Evolutionary conservation across 2,329 filamentous ascomycete species (phyloP), one percentile per base, ranked within the genome.

Genomic region (Cyclaneusma minus): DNA sequence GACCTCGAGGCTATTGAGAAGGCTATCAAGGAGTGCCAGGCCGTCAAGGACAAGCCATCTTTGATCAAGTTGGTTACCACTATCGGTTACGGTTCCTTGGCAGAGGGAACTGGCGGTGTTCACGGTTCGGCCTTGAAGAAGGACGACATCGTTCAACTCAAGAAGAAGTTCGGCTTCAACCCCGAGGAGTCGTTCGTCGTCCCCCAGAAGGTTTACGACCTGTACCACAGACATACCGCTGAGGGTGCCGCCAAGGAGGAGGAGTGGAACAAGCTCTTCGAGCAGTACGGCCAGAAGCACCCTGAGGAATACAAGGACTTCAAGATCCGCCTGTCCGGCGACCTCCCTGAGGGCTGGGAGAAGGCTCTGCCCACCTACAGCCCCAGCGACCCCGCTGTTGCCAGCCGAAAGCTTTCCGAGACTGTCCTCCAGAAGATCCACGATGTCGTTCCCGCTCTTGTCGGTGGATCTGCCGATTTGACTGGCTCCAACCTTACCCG

Each of bases 401-500:
- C 89, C 39, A 89, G 87, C 42, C 78, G 89, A 53, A 98, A 95
- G 68, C 77, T 95, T 33, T 95, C 87, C 39, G 87, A 98, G 70
- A 77, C 69, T 34, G 85, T 95, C 32, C 73, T 98, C 39, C 67
- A 77, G 62, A 87, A 85, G 57, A 76, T 98, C 47, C 72, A 92
- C 64, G 58, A 67, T 27, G 70, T 63, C 39, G 51, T 98, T 29
- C 89, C 89, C 40, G 89, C 95, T 60, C 75, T 98, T 32, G 58
- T 98, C 35, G 92, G 87, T 53, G 89, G 89, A 46, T 98, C 89
- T 39, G 89, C 89, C 44, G 89, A 98, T 68, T 58, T 98, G 67
- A 98, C 89, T 52, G 83, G 83, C 51, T 95, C 89, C 52, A 98
- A 98, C 72, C 77, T 95, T 64, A 98, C 89, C 43, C 76, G 85